Evolutionary conservation across 2,329 filamentous ascomycete species (phyloP).

Genomic region (Pseudopithomyces chartarum): DNA sequence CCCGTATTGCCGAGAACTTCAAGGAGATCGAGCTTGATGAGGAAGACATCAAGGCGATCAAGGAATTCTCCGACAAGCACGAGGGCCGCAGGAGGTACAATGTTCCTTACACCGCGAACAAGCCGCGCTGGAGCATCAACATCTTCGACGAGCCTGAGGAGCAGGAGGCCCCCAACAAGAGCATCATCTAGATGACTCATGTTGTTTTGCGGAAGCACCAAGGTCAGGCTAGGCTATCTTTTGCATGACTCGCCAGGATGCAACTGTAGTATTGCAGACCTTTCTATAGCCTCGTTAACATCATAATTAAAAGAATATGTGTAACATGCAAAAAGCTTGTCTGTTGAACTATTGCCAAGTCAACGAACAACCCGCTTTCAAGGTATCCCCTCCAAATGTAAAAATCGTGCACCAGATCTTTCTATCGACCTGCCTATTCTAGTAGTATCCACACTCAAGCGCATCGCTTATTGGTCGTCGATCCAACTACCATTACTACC

Average conservation of each 20-base stretch:
- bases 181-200: background rate
- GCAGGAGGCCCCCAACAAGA: conserved; percentile 26
- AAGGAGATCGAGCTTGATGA: conserved; percentile 32
- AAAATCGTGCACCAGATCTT: background rate
- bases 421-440: conserved; percentile 3
- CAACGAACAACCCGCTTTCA: background rate
- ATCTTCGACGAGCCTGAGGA: conserved; percentile 41
- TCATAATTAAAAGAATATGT: background rate
- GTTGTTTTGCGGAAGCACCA: background rate
- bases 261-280: background rate
- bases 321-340: background rate
- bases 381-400: background rate
- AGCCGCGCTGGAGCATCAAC: conserved; percentile 33
- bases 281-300: background rate
- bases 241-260: too few species aligned
- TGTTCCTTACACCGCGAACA: conserved; percentile 51
- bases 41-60: conserved; percentile 27
- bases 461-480: background rate
- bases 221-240: background rate
- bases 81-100: conserved; percentile 32
- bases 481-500: background rate
- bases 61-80: conserved; percentile 58
- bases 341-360: background rate
- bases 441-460: background rate
- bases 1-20: conserved; percentile 35